phyloP scores from a whole-genome alignment of 345 rosid species.

The Ceriops tagal region DNA sequence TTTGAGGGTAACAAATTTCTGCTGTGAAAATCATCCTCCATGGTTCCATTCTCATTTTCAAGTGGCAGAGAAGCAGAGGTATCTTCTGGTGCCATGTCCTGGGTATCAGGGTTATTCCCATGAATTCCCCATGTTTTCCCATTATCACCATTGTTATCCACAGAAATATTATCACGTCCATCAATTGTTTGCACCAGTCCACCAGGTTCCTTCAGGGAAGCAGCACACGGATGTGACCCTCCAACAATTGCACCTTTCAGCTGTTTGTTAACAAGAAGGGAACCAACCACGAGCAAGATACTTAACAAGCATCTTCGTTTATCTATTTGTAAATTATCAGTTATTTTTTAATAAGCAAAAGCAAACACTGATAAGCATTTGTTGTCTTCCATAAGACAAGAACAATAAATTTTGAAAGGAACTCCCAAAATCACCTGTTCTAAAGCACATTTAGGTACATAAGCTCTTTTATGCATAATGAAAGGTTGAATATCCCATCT shows the following conservation, averaged over 20 bases:
- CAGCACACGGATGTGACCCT: constrained; percentile 26
- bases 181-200: constrained; percentile 26
- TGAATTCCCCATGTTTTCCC: constrained; percentile 9
- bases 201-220: constrained; percentile 32
- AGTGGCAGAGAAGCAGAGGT: constrained; percentile 9
- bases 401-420: background rate
- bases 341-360: too few species aligned
- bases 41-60: constrained; percentile 20
- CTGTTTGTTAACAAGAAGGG: constrained; percentile 32
- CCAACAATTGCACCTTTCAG: constrained; percentile 39
- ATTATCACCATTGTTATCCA: constrained; percentile 7
- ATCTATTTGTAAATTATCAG: too few species aligned
- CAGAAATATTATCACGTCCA: constrained; percentile 1
- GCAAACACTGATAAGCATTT: too few species aligned
- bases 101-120: constrained; percentile 7
- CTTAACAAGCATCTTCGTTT: background rate
- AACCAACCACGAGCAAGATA: background rate
- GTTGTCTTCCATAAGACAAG: too few species aligned
- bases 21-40: constrained; percentile 8
- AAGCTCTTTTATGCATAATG: constrained; percentile 46
- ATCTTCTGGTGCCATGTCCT: constrained; percentile 15
- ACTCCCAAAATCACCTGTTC: constrained; percentile 34
- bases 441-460: constrained; percentile 44
- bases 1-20: constrained; percentile 16
- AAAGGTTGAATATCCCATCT: constrained; percentile 51